Evolutionary conservation across 2,329 filamentous ascomycete genomes (phyloP), one percentile per base, ranked within the genome.

Genomic region (Ceratocystis colombiana): DNA sequence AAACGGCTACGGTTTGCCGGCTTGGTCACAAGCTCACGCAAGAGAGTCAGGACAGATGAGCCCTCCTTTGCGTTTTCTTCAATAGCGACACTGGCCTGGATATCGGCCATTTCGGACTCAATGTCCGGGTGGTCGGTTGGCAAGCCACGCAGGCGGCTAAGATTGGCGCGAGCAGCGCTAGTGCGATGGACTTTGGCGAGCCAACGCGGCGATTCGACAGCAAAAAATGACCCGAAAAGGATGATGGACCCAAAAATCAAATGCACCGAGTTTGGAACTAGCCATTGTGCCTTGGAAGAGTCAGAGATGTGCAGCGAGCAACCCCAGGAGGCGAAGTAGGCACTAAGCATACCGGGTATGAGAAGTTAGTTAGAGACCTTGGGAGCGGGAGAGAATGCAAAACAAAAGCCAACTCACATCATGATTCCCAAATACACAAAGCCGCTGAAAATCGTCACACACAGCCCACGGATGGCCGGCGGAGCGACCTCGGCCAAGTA

Each of bases 201-300:
- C 75, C 81, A 90, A 8, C 88, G 84, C 0, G 88, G 88, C 0
- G 87, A 89, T 73, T 90, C 88, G 66, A 79, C 79, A 69, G 87
- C 82, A 70, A 88, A 81, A 73, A 89, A 86, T 10, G 84, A 88
- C 15, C 91, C 79, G 66, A 84, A 71, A 72, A 89, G 82, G 72
- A 91, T 90, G 68, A 92, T 75, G 3, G 82, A 82, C 1, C 88
- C 85, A 71, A 92, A 90, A 72, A 90, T 90, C 73, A 93, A 79
- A 73, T 93, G 88, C 67, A 92, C 78, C 70, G 84, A 85, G 53
- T 87, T 90, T 0, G 89, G 88, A 0, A 90, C 82, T 55, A 88
- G 79, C 82, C 82, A 84, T 69, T 80, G 78, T 65, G 77, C 76
- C 66, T 77, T 75, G 1, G 76, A 77, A n/a, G 73, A 70, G 62